A percentile compares a stretch with the other conserved stretches of the same genome.
These are phyloP conservation scores for Polytolypa hystricis DNA, from an alignment of 2,329 filamentous ascomycete species.

Conservation along the genomic window DNA sequence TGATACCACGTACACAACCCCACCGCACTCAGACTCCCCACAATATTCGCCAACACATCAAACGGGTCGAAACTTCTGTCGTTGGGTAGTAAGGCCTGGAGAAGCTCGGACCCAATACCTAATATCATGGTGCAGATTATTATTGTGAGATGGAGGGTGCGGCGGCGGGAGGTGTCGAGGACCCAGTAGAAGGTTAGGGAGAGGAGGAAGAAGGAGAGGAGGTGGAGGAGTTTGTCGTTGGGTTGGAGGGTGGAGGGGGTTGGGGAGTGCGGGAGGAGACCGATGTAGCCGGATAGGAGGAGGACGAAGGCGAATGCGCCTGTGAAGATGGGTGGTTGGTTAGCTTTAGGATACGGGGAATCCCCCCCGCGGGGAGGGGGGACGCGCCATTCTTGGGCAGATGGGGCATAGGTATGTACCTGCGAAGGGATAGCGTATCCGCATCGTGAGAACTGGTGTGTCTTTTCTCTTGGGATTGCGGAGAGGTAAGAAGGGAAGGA, in stretches of 20 bases:
- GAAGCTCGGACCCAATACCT: constrained; percentile 46
- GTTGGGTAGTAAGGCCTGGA: constrained; percentile 56
- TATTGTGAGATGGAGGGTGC: constrained; percentile 73
- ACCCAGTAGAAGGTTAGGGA: constrained; percentile 91
- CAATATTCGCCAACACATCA: constrained; percentile 78
- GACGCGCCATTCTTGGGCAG: no score
- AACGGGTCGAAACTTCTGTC: constrained; percentile 63
- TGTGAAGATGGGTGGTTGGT: constrained; percentile 25
- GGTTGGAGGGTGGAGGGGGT: constrained; percentile 43
- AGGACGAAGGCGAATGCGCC: constrained; percentile 57
- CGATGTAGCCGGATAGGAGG: constrained; percentile 65
- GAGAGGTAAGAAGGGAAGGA: background rate
- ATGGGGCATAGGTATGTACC: constrained; percentile 44
- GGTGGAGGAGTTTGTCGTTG: constrained; percentile 85
- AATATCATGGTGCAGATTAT: constrained; percentile 60
- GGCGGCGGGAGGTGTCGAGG: constrained; percentile 76
- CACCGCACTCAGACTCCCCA: constrained; percentile 62
- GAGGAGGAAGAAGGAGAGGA: constrained; percentile 78
- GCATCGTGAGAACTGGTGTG: constrained; percentile 46
- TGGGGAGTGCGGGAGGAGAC: constrained; percentile 50
- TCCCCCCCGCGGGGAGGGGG: background rate
- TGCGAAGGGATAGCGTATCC: constrained; percentile 79
- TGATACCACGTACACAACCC: constrained; percentile 84
- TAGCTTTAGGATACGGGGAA: background rate
- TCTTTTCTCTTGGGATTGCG: no score